phyloP scores from a whole-genome alignment of 78 protist genomes.

The Dictyostelium capitatum region DNA sequence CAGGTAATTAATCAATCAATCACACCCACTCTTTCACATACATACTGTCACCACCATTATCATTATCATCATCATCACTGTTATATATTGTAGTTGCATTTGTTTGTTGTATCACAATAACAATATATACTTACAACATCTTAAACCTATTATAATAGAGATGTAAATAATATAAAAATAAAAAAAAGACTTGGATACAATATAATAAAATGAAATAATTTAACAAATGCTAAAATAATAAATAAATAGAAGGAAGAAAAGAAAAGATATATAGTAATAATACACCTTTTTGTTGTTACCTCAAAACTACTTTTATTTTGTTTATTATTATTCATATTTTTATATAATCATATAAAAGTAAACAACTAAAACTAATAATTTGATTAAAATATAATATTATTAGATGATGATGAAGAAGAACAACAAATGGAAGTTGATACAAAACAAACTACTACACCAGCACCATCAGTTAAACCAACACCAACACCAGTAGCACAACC shows the following conservation, averaged over 20 bases:
- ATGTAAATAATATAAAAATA: slow-evolving; percentile 10
- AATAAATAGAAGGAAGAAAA: background rate
- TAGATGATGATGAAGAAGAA: slow-evolving; percentile 44
- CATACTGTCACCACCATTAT: too few species aligned
- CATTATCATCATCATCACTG: background rate
- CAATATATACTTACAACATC: background rate
- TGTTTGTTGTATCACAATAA: too few species aligned
- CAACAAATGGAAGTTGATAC: slow-evolving; percentile 12
- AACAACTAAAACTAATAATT: background rate
- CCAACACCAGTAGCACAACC: background rate
- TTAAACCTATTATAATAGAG: background rate
- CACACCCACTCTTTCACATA: background rate
- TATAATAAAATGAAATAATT: background rate
- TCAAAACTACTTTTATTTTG: background rate
- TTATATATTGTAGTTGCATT: background rate
- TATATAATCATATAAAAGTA: background rate
- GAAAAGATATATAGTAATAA: background rate
- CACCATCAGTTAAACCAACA: background rate
- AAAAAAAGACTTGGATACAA: background rate
- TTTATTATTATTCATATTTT: background rate
- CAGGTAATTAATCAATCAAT: slow-evolving; percentile 26
- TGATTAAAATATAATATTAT: background rate
- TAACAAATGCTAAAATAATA: background rate
- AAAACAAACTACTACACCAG: background rate
- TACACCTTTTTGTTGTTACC: background rate